These are phyloP conservation scores for Fragilaria crotonensis DNA, from an alignment of 108 stramenopile genomes.

Conservation along the genomic window DNA sequence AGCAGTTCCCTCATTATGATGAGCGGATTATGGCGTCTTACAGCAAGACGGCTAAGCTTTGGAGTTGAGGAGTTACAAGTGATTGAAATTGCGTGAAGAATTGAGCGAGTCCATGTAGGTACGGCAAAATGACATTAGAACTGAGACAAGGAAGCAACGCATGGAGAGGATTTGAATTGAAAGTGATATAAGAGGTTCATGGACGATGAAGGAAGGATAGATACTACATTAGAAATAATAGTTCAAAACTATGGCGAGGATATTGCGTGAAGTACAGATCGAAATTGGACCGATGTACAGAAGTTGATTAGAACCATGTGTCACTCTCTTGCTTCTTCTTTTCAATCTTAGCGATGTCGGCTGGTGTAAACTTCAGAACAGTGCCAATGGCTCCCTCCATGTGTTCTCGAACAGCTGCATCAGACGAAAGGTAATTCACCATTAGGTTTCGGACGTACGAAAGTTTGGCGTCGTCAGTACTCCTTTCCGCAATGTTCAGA, in stretches of 20 bases:
- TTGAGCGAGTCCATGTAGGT: no score
- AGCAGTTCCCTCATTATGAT: constrained; percentile 50
- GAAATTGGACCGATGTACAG: no score
- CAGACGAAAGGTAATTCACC: constrained; percentile 80
- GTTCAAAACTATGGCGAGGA: no score
- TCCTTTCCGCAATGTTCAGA: constrained; percentile 27
- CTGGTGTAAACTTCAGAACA: constrained; percentile 71
- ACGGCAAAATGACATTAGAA: no score
- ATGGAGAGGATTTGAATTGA: no score
- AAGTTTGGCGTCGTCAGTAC: constrained; percentile 61
- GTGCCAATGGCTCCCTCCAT: constrained; percentile 88
- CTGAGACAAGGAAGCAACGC: no score
- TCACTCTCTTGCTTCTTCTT: constrained; percentile 61
- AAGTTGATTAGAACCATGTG: constrained; percentile 63
- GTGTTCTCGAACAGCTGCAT: constrained; percentile 58
- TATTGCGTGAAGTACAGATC: no score
- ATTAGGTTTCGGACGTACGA: constrained; percentile 75
- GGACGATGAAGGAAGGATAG: no score
- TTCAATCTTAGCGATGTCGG: constrained; percentile 63
- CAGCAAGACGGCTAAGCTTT: constrained; percentile 11
- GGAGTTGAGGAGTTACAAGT: neutral
- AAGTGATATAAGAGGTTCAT: no score
- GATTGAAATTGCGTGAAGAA: neutral
- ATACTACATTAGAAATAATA: no score
- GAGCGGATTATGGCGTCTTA: constrained; percentile 26